Evolutionary conservation across 2,329 filamentous ascomycete species (phyloP), one percentile per base, ranked within the genome.

Genomic region (Stemphylium vesicarium): DNA sequence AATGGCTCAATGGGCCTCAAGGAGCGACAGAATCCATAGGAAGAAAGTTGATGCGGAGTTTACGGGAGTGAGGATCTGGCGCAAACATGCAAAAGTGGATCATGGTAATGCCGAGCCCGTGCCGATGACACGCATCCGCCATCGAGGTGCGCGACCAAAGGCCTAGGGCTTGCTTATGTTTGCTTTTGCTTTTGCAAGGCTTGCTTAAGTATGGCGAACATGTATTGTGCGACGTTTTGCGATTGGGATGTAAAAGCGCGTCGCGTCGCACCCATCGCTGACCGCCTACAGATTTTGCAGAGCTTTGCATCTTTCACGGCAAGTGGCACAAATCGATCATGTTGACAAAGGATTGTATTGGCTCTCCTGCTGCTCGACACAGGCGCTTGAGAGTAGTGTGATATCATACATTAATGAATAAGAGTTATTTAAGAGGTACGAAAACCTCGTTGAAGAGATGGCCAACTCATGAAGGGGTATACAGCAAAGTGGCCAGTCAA

Each of bases 401-500:
- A 61, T 72, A 73, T 72, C 68, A 77, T 77, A 76, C 73, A 77
- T 77, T 77, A 77, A 57, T 64, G 63, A 75, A 76, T 75, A 75
- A 67, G 64, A 75, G 69, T 66, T 76, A 77, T 75, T 59, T 73
- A 75, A 64, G 66, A 75, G 71, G 72, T 36, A 63, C 65, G 72
- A 24, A 74, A 71, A 69, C 71, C 72, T 73, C 66, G 22, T 49
- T 49, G 60, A 65, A 69, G 62, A 66, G 64, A 66, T 62, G 62
- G 64, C 61, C 58, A 50, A 48, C 11, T 55, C 57, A 57, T 62
- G 57, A 49, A 48, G 16, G 59, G 64, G 63, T 62, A 66, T 68
- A 62, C 53, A 62, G 43, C 49, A 42, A 53, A 49, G 40, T 45
- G 60, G 59, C 63, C 65, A 65, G 42, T 57, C 65, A 65, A 65